Evolutionary conservation across 2,329 filamentous ascomycete species (phyloP), one percentile per base, ranked within the genome.

Genomic region (Coniella lustricola): DNA sequence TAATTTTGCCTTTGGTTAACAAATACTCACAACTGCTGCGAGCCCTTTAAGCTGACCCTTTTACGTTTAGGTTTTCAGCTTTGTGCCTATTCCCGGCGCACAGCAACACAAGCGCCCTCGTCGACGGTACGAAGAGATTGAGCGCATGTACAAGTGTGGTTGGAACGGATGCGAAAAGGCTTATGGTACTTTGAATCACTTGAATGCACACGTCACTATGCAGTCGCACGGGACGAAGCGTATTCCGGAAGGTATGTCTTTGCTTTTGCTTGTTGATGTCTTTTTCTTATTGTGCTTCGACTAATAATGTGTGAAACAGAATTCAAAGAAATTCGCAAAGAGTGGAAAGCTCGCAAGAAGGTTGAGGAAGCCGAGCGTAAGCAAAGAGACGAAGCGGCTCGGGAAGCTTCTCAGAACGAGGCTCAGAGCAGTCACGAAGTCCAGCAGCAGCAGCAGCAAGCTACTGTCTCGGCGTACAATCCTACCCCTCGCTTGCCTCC

Each of bases 261-360:
- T 20, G 8, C 16, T 13, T 2, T 13, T 20, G 17, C 48, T 18
- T 14, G 8, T 35, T 35, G 22, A 46, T 46, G 22, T 29, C 25
- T 5, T 5, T 29, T 29, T 29, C 10, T 5, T 29, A 5, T 10
- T 29, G n/a, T n/a, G n/a, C n/a, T 29, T 29, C 5, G 25, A 45
- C 58, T 61, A 55, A 64, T 53, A 53, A 55, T 58, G 55, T 52
- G 49, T 54, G 50, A 52, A 60, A 56, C 62, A 97, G 93, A 97
- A 68, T 97, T 98, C 73, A 98, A 98, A 66, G 93, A 98, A 63
- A 96, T 97, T 52, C 87, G 93, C 55, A 97, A 97, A 65, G 91
- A 97, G 64, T 98, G 93, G 93, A 98, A 97, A 73, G 87, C 88
- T 34, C 89, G 93, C 62, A 97, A 97, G 81, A 98, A 98, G 87